A percentile compares a stretch with the other conserved stretches of the same genome.
Conservation (phyloP, 2,329 filamentous ascomycete genomes). For the Neofusicoccum sp. region DNA sequence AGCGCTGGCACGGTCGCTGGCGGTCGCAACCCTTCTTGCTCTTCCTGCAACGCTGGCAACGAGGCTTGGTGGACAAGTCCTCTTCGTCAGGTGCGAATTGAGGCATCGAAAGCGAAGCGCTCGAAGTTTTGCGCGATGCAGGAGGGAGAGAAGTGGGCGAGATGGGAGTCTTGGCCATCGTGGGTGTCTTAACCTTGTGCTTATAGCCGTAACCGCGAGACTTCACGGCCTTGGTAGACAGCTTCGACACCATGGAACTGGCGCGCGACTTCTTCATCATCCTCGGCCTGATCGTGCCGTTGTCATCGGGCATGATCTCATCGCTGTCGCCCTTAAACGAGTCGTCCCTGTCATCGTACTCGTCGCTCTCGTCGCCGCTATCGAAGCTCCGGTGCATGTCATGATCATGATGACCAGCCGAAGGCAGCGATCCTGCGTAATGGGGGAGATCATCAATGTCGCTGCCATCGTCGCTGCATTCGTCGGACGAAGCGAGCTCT, state of each 20-base stretch:
- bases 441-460: slow-evolving; percentile 59
- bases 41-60: slow-evolving; percentile 97
- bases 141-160: slow-evolving; percentile 64
- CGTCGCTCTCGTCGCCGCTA: slow-evolving; percentile 56
- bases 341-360: slow-evolving; percentile 54
- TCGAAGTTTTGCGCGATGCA: slow-evolving; percentile 70
- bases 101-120: slow-evolving; percentile 66
- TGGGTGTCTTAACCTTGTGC: slow-evolving; percentile 48
- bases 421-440: background rate
- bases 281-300: slow-evolving; percentile 41
- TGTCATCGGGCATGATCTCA: slow-evolving; percentile 39
- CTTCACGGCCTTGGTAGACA: slow-evolving; percentile 40
- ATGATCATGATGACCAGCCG: slow-evolving; percentile 22
- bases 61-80: slow-evolving; percentile 89
- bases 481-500: slow-evolving; percentile 72
- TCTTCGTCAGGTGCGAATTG: slow-evolving; percentile 71
- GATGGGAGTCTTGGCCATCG: slow-evolving; percentile 45
- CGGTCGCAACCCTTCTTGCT: slow-evolving; percentile 99
- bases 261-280: slow-evolving; percentile 34
- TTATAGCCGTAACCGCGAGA: slow-evolving; percentile 49
- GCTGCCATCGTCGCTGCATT: slow-evolving; percentile 68
- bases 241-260: slow-evolving; percentile 35
- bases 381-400: slow-evolving; percentile 48
- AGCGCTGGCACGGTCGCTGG: slow-evolving; percentile 90
- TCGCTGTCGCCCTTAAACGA: slow-evolving; percentile 57